Base-by-base conservation (phyloP, 2,329 filamentous ascomycete species). In the Neophaeococcomyces aloes region DNA sequence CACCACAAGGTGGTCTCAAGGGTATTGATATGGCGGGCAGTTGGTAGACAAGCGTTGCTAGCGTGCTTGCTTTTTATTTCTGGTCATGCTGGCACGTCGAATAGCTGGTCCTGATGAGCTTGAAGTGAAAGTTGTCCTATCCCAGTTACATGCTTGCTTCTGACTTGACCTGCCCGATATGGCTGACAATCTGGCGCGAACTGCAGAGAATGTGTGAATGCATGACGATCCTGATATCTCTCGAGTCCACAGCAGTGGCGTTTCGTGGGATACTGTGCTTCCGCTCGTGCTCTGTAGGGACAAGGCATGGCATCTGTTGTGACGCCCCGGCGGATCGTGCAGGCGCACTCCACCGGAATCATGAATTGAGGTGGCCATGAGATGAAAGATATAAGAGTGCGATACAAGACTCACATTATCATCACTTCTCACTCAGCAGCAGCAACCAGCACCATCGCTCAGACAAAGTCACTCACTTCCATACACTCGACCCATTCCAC, bases 381-480 rank as follows among this genome's bases (percentile, higher is more conserved):
- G 18, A 17, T 21, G 2, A 21, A 30, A 44, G 45, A 46, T 50
- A 52, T 48, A 47, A 52, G 38, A 31, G 23, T 21, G 35, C 23
- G 29, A 41, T n/a, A 40, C 40, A n/a, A n/a, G 29, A 14, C 37
- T 29, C 21, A 15, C 31, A 7, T 29, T 25, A 45, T 19, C 8
- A 38, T 38, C 13, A 19, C 27, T 18, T 41, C 27, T 17, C 25
- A 3, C 27, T n/a, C n/a, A n/a, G n/a, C n/a, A n/a, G n/a, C 37
- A 30, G 23, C n/a, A 18, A 14, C 36, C 10, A 23, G 7, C 23
- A 13, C 14, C 15, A 30, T 44, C 31, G 36, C 29, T 29, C 27
- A 21, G 21, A 21, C 29, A 47, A 44, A 48, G 45, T 36, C 49
- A 41, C 13, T 48, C 49, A 15, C 45, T 52, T 44, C 23, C 37